Base-by-base conservation (phyloP, 140 eudicot species). In the Bidens hawaiensis region DNA sequence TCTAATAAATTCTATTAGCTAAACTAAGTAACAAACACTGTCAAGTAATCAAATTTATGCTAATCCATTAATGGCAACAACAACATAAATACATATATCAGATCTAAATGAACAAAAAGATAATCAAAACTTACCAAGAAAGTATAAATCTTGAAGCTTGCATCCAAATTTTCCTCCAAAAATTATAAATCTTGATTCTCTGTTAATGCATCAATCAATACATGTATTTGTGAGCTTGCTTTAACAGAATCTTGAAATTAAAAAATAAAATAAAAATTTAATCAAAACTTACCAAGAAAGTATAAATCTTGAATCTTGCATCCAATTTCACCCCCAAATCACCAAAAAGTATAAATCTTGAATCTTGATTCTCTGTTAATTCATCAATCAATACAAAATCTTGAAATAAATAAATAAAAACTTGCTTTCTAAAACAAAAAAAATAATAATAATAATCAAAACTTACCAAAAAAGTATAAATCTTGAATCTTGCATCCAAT, bases 71-170 rank as follows among this genome's bases (percentile, higher is more conserved):
- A 64, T 72, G 72, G 60, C 53, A 55, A 72, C 64, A 45, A 30
- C 60, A 57, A 31, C 65, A 56, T 40, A 65, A 62, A 64, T 7
- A 15, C 0, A 8, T 5, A 41, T 66, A 66, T 27, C 40, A 74
- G 79, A 74, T 74, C 79, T 60, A 19, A 14, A 55, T 33, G 50
- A n/a, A n/a, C n/a, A n/a, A n/a, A n/a, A n/a, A n/a, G n/a, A n/a
- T 33, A 64, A 22, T 22, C 55, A 27, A 33, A 55, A 13, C 33
- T 34, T 11, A 33, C 6, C 17, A 50, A 48, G n/a, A n/a, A n/a
- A n/a, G n/a, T n/a, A n/a, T n/a, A 57, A 31, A 33, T 45, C n/a
- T 31, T 64, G 12, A 30, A 41, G 31, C 15, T 56, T 55, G 67
- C 15, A 31, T 43, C 57, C 31, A 74, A 50, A 59, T 42, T 25